Base-by-base conservation (phyloP, 2,329 filamentous ascomycete species). In the Fusarium poae region DNA sequence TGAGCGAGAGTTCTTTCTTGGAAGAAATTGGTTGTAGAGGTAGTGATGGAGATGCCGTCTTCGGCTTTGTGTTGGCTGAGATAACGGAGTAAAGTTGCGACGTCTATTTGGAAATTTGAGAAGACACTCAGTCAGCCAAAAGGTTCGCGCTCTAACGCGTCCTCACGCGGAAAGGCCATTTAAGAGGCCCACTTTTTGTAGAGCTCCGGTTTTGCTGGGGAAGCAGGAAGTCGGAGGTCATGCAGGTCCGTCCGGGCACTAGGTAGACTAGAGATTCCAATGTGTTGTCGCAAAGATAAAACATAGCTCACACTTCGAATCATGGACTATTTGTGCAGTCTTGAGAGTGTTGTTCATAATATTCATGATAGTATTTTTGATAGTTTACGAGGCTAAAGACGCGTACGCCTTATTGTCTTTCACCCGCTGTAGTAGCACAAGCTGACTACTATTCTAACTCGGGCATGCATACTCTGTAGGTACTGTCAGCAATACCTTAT, bases 91-190 rank as follows among this genome's bases (percentile, higher is more conserved):
- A 16, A 27, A 39, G 56, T 55, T 70, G 59, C 44, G 49, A 65
- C 67, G 67, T 53, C 49, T 46, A 29, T 45, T 61, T 57, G 42
- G 67, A 70, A 70, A 70, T 70, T 70, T 70, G 53, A 70, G 59
- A 68, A 44, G 50, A 48, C 27, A 57, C 48, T 30, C 56, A 62
- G 23, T 30, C 56, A 62, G 23, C 51, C 40, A 62, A 66, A 50
- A n/a, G 27, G 35, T 54, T 65, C 63, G 67, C 67, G 67, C 48
- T 68, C 51, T 32, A 40, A 52, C 60, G 58, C 67, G 67, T 67
- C 65, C 52, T 49, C 40, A 70, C 67, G 67, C 67, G 62, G 62
- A 49, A 59, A 49, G 71, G 69, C 43, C 68, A 71, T 72, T 67
- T 72, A 72, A 59, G 32, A 4, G 62, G 13, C 21, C 67, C 67